Evolutionary conservation across 2,329 filamentous ascomycete species (phyloP), one percentile per base, ranked within the genome.

Genomic region (Bipolaris zeicola): DNA sequence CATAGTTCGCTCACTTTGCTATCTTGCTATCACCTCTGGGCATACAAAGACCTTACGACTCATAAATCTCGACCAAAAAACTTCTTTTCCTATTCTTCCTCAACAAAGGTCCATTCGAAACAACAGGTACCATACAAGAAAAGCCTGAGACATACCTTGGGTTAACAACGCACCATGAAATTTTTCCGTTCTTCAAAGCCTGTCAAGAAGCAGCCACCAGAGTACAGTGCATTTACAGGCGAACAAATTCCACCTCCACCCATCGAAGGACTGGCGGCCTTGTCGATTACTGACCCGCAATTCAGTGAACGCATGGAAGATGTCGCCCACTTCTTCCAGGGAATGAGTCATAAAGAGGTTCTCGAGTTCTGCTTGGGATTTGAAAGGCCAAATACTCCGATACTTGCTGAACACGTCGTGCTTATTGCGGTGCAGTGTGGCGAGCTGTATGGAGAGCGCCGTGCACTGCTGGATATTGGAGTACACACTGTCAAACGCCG

Each of bases 291-390:
- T 13, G 22, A 26, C 5, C 45, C 20, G 8, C 33, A 16, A 7
- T 3, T n/a, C 13, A 6, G n/a, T 31, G 36, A 18, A 13, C 38
- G 26, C 7, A 31, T 48, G 31, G 6, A 34, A 2, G 26, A 14
- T 10, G 22, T 49, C 11, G 2, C 18, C 3, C 7, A 14, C 16
- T 36, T 41, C 33, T 52, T 49, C 33, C 8, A 20, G n/a, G 6
- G 10, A 3, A 11, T 44, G 8, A 31, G 0, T 1, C 38, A 57
- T n/a, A 44, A 34, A 14, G 49, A 49, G 3, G 41, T 49, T 22
- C 14, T 52, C 8, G 33, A 57, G 26, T 52, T 41, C n/a, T 52
- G 44, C 14, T n/a, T 52, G n/a, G 49, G 49, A 11, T 49, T 48
- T 26, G 33, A 52, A 28, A 57, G 22, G 11, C 33, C 18, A 6